Evolutionary conservation across 2,329 filamentous ascomycete genomes (phyloP), one percentile per base, ranked within the genome.

Genomic region (Clonostachys rosea): DNA sequence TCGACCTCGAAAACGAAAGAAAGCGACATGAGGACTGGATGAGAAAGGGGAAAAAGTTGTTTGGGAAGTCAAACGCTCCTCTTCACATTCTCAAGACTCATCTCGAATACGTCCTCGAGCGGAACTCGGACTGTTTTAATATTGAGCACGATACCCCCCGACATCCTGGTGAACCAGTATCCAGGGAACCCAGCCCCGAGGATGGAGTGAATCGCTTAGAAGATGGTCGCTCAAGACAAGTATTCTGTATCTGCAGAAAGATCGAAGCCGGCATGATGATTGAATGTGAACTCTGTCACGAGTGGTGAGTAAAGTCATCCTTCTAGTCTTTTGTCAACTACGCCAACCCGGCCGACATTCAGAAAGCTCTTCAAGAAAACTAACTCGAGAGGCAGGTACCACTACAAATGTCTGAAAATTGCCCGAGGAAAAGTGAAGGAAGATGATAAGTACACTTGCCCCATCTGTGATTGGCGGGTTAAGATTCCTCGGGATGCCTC

Each of bases 211-310:
- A 64, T 50, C 78, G 69, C 55, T 85, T 71, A 77, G 75, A 86
- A 57, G 78, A 87, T 57, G 79, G 74, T 61, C 83, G 70, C 34
- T 77, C 77, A 47, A 68, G 81, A 35, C 91, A 97, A 62, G 92
- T 97, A 0, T 99, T 97, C 65, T 99, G 94, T 66, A 96, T 99
- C 55, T 99, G 94, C 68, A 84, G 94, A 50, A 89, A 86, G 52
- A 82, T 90, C 7, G 94, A 99, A 67, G 91, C 92, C 36, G 94
- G 94, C 45, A 95, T 97, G 87, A 99, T 99, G 94, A 97, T 99
- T 58, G 94, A 99, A 68, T 99, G 94, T 64, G 94, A 97, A 64
- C 76, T 96, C 37, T 99, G 94, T 67, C 92, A 96, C 60, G 94
- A 99, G 71, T 99, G 94, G 94, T 91, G 66, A 73, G 84, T 73